A percentile compares a stretch with the other conserved stretches of the same genome.
Conservation (phyloP, 1,139 yeast species). For the Suhomyces ambrosiae region DNA sequence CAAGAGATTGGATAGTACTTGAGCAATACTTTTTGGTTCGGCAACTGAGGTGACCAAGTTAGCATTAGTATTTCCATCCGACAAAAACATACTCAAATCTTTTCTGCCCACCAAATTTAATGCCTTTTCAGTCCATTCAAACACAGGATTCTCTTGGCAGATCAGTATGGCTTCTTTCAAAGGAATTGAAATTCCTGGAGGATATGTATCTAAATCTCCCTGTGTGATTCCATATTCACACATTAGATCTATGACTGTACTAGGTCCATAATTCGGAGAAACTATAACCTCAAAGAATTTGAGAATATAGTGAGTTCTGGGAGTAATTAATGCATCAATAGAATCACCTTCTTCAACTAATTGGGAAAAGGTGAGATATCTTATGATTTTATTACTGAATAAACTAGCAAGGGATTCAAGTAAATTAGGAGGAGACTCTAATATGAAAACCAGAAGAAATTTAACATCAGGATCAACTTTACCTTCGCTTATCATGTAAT, state of each 20-base stretch:
- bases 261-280: slow-evolving; percentile 52
- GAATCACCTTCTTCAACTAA: slow-evolving; percentile 64
- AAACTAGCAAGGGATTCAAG: slow-evolving; percentile 56
- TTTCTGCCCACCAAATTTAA: slow-evolving; percentile 66
- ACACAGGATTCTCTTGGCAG: slow-evolving; percentile 59
- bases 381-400: slow-evolving; percentile 46
- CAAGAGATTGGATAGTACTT: slow-evolving; percentile 47
- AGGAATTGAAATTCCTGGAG: slow-evolving; percentile 70
- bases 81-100: slow-evolving; percentile 51
- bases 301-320: slow-evolving; percentile 60
- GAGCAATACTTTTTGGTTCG: slow-evolving; percentile 46
- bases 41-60: slow-evolving; percentile 13
- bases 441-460: slow-evolving; percentile 46
- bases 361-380: slow-evolving; percentile 69
- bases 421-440: slow-evolving; percentile 57
- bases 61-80: slow-evolving; percentile 8
- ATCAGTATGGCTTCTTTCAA: slow-evolving; percentile 59
- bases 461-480: slow-evolving; percentile 27
- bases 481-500: slow-evolving; percentile 45
- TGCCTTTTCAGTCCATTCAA: slow-evolving; percentile 51
- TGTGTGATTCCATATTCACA: slow-evolving; percentile 54
- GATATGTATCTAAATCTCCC: slow-evolving; percentile 65
- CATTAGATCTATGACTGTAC: slow-evolving; percentile 61
- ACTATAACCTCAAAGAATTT: slow-evolving; percentile 65
- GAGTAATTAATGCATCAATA: slow-evolving; percentile 63